These are phyloP conservation scores for Cavenderia fasciculata DNA, from an alignment of 78 protist genomes.

Conservation along the genomic window DNA sequence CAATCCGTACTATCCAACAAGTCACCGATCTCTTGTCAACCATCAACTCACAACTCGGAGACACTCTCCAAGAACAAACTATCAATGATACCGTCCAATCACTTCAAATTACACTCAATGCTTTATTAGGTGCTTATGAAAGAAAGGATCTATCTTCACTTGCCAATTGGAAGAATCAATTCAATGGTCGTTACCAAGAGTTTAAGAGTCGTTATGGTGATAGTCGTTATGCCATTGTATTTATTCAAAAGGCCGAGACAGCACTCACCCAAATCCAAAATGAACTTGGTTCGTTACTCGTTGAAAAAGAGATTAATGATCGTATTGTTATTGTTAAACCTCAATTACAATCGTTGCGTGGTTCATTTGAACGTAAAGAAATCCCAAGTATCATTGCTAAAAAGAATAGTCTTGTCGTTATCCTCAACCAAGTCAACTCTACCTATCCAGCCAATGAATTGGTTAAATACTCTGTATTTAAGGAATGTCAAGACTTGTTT, in stretches of 20 bases:
- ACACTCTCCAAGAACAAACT: background rate
- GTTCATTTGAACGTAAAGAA: background rate
- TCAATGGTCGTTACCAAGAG: background rate
- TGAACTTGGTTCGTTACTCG: background rate
- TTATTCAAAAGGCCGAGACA: background rate
- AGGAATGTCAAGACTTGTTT: no score
- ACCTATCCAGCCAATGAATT: background rate
- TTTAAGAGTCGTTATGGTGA: background rate
- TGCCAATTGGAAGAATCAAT: background rate
- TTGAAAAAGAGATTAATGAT: background rate
- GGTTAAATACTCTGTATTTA: background rate
- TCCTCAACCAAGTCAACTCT: background rate
- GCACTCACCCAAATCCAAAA: no score
- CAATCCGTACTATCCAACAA: background rate
- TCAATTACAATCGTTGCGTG: background rate
- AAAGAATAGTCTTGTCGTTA: background rate
- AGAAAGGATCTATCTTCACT: background rate
- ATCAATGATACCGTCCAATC: background rate
- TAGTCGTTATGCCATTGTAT: background rate
- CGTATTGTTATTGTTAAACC: background rate
- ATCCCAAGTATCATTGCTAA: background rate
- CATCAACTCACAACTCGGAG: background rate
- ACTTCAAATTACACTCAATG: background rate
- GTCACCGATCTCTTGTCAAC: background rate
- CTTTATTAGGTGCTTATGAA: background rate